Conservation (phyloP, 2,329 filamentous ascomycete species). For the Fusarium foetens region DNA sequence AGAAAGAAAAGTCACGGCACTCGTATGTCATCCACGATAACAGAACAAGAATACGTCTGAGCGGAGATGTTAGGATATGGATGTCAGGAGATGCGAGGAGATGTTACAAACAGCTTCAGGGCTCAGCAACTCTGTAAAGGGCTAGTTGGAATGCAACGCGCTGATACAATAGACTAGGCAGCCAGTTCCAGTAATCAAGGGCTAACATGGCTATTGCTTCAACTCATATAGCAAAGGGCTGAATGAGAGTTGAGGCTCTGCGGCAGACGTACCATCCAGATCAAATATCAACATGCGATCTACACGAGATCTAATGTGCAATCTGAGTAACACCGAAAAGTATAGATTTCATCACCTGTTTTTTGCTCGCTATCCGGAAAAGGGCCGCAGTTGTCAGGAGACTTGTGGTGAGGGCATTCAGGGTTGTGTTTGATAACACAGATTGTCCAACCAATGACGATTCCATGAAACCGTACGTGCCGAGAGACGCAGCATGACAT, state of each 20-base stretch:
- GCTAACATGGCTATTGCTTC: neutral
- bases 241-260: constrained; percentile 25
- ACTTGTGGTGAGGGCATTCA: constrained; percentile 26
- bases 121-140: neutral
- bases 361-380: constrained; percentile 16
- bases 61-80: neutral
- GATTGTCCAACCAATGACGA: constrained; percentile 11
- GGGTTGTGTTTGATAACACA: constrained; percentile 15
- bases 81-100: neutral
- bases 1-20: constrained; percentile 15
- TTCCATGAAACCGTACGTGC: constrained; percentile 8
- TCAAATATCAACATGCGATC: constrained; percentile 29
- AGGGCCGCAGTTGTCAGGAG: constrained; percentile 31
- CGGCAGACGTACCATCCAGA: constrained; percentile 6
- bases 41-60: neutral
- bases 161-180: neutral
- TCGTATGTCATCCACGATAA: constrained; percentile 11
- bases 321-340: constrained; percentile 23
- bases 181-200: neutral
- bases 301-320: constrained; percentile 23
- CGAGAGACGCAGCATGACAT: constrained; percentile 15
- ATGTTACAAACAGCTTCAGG: neutral
- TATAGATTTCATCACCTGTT: constrained; percentile 27
- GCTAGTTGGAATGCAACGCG: neutral
- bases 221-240: neutral